Evolutionary conservation across 2,329 filamentous ascomycete genomes (phyloP).

Genomic region (Arthrobotrys iridis): DNA sequence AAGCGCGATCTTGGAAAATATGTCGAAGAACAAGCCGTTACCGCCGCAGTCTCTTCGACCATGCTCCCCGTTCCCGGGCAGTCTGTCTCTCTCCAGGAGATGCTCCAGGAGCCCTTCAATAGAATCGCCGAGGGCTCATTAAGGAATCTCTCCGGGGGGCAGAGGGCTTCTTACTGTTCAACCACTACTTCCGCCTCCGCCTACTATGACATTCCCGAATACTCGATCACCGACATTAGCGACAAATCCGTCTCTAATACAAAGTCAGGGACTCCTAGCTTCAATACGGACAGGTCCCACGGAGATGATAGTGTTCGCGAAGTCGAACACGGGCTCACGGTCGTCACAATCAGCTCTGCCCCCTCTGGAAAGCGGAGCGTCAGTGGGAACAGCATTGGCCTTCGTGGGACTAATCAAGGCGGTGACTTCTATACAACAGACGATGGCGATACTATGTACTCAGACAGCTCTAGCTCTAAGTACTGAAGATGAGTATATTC

Average conservation of each 20-base stretch:
- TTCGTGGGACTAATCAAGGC: neutral
- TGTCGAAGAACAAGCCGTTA: constrained; percentile 1
- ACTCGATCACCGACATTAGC: neutral
- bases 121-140: neutral
- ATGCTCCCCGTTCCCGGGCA: neutral
- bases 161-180: neutral
- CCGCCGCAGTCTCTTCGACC: neutral
- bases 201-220: neutral
- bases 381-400: neutral
- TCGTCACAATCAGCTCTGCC: neutral
- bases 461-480: no score
- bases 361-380: neutral
- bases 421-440: no score
- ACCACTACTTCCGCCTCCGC: neutral
- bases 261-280: constrained; percentile 25
- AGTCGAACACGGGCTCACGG: neutral
- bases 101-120: constrained; percentile 20
- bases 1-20: constrained; percentile 5
- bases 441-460: no score
- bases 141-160: neutral
- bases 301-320: neutral
- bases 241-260: neutral
- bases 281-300: constrained; percentile 36
- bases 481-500: neutral
- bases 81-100: neutral